Conservation (phyloP, 345 rosid genomes). For the Euclidium syriacum region DNA sequence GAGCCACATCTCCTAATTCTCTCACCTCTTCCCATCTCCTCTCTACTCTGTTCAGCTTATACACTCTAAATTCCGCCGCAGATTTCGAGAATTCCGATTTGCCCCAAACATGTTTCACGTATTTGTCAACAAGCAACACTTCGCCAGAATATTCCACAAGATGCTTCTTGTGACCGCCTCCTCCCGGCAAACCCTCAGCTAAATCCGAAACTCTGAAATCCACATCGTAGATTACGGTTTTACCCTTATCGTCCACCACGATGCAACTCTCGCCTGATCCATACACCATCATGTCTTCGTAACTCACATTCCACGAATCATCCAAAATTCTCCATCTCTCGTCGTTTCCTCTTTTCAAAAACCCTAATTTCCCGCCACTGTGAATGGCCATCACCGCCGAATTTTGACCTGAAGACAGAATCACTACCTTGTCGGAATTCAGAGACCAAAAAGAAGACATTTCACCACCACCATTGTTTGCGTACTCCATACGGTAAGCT, state of each 20-base stretch:
- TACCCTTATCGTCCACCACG: constrained; percentile 26
- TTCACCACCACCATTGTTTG: constrained; percentile 13
- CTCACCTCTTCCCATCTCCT: constrained; percentile 26
- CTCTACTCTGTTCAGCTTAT: constrained; percentile 27
- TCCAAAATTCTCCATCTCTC: constrained; percentile 26
- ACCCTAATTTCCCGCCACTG: constrained; percentile 31
- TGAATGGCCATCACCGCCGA: constrained; percentile 27
- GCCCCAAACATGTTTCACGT: constrained; percentile 15
- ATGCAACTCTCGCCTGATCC: constrained; percentile 5
- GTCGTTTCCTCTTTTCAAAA: constrained; percentile 11
- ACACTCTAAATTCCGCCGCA: constrained; percentile 29
- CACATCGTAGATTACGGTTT: constrained; percentile 22
- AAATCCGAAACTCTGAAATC: constrained; percentile 10
- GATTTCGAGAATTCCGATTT: neutral
- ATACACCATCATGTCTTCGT: constrained; percentile 17
- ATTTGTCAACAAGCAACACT: constrained; percentile 27
- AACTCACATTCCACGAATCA: constrained; percentile 3
- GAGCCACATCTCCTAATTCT: constrained; percentile 5
- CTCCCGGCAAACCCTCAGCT: constrained; percentile 24
- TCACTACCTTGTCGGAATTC: constrained; percentile 19
- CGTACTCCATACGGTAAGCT: constrained; percentile 21
- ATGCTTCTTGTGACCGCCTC: constrained; percentile 30
- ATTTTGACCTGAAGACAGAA: constrained; percentile 8
- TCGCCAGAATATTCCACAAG: constrained; percentile 7
- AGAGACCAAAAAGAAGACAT: constrained; percentile 21